Conservation (phyloP, 2,329 filamentous ascomycete genomes). For the Neophaeococcomyces mojaviensis region DNA sequence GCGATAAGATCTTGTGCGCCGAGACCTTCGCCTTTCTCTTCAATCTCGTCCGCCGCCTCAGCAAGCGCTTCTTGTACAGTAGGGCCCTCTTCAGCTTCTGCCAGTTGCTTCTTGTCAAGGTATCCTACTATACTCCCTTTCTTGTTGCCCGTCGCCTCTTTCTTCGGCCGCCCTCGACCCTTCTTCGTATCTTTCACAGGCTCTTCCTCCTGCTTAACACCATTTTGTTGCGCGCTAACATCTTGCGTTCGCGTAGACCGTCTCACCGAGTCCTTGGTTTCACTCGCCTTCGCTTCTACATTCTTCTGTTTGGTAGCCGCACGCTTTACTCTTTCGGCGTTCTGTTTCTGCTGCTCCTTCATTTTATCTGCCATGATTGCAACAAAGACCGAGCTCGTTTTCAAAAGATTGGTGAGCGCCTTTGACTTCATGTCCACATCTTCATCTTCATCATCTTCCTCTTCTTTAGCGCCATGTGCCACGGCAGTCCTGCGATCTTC, state of each 20-base stretch:
- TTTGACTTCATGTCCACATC: constrained; percentile 38
- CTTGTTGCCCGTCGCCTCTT: constrained; percentile 24
- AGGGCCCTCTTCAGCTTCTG: constrained; percentile 45
- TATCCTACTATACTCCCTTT: constrained; percentile 49
- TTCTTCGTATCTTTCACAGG: constrained; percentile 6
- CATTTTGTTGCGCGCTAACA: constrained; percentile 23
- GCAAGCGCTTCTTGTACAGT: constrained; percentile 52
- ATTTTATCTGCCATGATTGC: constrained; percentile 45
- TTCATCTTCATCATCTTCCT: constrained; percentile 28
- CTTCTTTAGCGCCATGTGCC: constrained; percentile 4
- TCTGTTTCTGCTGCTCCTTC: constrained; percentile 36
- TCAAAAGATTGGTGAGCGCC: constrained; percentile 38
- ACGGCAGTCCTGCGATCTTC: background rate
- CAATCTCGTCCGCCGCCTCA: constrained; percentile 51
- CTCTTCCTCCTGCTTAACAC: constrained; percentile 25
- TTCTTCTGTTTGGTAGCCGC: constrained; percentile 30
- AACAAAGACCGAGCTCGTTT: constrained; percentile 42
- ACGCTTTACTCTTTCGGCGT: constrained; percentile 36
- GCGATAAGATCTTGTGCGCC: constrained; percentile 65
- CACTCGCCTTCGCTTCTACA: constrained; percentile 25
- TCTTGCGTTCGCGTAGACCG: constrained; percentile 15
- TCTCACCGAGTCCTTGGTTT: constrained; percentile 16
- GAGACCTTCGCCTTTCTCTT: constrained; percentile 52
- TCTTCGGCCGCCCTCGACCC: constrained; percentile 24
- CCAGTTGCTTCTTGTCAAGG: constrained; percentile 52